phyloP scores from a whole-genome alignment of 169 alveolate species.

The Plasmodium inui region DNA sequence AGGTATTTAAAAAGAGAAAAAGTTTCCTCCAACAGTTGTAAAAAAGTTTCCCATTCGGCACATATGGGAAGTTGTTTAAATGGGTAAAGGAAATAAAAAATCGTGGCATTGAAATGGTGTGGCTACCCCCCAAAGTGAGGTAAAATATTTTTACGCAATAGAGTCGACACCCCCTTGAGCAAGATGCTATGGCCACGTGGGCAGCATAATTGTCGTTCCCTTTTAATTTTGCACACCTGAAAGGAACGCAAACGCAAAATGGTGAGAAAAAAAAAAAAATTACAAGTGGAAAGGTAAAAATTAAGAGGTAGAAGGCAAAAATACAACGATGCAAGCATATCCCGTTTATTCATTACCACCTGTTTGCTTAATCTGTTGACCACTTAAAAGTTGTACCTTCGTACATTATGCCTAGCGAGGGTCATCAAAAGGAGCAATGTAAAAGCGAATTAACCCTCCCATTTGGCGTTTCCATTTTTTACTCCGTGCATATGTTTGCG shows the following conservation, averaged over 20 bases:
- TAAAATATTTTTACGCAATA: background rate
- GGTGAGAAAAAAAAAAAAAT: background rate
- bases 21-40: background rate
- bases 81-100: background rate
- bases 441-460: background rate
- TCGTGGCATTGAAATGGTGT: background rate
- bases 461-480: background rate
- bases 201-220: background rate
- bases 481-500: background rate
- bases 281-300: background rate
- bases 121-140: background rate
- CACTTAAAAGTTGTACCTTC: background rate
- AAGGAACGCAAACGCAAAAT: background rate
- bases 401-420: background rate
- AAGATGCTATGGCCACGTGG: background rate
- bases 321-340: background rate
- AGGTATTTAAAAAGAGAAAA: background rate
- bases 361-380: background rate
- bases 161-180: background rate
- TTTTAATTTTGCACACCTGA: background rate
- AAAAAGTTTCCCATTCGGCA: background rate
- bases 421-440: background rate
- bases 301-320: background rate
- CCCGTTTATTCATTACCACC: background rate
- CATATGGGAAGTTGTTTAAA: background rate